These are phyloP conservation scores for Blastobotrys elegans DNA, from an alignment of 1,139 yeast genomes.

Conservation along the genomic window DNA sequence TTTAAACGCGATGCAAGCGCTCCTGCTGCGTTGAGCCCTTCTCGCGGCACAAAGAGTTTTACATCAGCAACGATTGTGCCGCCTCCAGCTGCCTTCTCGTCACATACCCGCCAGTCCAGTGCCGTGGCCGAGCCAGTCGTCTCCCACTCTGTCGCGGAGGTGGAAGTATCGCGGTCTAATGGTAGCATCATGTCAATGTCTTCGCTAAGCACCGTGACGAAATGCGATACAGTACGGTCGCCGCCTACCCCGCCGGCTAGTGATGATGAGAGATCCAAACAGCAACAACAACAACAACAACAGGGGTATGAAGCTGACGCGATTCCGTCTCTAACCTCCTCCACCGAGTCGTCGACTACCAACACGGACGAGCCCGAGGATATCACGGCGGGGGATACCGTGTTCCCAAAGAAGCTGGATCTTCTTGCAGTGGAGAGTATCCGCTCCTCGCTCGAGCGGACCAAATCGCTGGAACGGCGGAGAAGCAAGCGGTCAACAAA, in stretches of 20 bases:
- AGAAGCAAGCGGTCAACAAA: slow-evolving; percentile 28
- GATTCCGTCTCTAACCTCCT: slow-evolving; percentile 24
- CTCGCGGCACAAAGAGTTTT: not conserved
- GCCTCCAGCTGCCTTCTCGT: not conserved
- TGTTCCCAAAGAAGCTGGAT: slow-evolving; percentile 36
- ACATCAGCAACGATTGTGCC: not conserved
- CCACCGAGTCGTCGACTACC: slow-evolving; percentile 15
- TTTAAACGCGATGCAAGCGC: slow-evolving; percentile 11
- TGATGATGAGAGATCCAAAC: not conserved
- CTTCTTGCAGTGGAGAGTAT: slow-evolving; percentile 34
- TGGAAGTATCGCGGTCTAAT: slow-evolving; percentile 17
- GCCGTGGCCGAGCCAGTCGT: slow-evolving; percentile 19
- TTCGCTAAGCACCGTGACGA: slow-evolving; percentile 2
- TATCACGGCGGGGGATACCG: slow-evolving; percentile 34
- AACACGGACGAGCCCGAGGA: slow-evolving; percentile 20
- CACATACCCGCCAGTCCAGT: not conserved
- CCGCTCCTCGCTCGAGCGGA: slow-evolving; percentile 34
- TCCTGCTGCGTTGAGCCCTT: not conserved
- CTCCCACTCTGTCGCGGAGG: slow-evolving; percentile 27
- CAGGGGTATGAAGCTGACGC: slow-evolving; percentile 12
- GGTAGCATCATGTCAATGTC: slow-evolving; percentile 1
- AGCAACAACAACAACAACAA: not conserved
- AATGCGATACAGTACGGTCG: slow-evolving; percentile 1
- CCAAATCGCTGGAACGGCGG: slow-evolving; percentile 34
- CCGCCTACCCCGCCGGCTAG: slow-evolving; percentile 14